A percentile compares a stretch with the other conserved stretches of the same genome.
Evolutionary conservation across 805 yeast genomes (phyloP).

Genomic region (Clavispora santaluciae): DNA sequence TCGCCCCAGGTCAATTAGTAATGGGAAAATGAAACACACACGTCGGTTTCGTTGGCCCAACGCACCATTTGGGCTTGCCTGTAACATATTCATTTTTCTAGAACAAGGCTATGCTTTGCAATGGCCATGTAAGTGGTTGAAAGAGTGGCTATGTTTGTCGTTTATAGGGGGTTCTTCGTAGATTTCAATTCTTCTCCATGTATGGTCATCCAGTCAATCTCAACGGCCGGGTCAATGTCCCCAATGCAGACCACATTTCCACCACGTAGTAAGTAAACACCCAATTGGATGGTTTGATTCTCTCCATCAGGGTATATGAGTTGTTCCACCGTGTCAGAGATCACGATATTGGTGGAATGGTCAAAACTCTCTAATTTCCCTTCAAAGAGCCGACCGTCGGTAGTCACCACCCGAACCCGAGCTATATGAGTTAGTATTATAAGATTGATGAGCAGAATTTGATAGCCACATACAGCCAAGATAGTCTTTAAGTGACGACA

Average conservation of each 20-base stretch:
- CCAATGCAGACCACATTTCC: constrained; percentile 57
- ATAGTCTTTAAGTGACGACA: constrained; percentile 31
- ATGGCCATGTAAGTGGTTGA: too few species aligned
- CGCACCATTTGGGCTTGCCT: too few species aligned
- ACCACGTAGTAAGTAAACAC: constrained; percentile 53
- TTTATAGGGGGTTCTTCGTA: constrained; percentile 36
- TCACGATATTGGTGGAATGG: constrained; percentile 55
- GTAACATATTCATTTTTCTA: too few species aligned
- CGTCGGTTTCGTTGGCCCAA: too few species aligned
- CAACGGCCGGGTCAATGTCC: constrained; percentile 41
- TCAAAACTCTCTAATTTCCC: constrained; percentile 55
- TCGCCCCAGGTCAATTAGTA: too few species aligned
- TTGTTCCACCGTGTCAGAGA: constrained; percentile 49
- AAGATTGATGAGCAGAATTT: not conserved
- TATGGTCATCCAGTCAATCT: constrained; percentile 38
- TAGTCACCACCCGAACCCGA: constrained; percentile 50
- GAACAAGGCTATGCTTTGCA: too few species aligned
- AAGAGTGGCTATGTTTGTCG: too few species aligned
- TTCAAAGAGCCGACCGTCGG: constrained; percentile 51
- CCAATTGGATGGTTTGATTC: constrained; percentile 40
- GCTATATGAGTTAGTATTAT: constrained; percentile 24
- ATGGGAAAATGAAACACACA: too few species aligned
- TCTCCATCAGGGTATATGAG: constrained; percentile 40
- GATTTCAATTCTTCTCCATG: constrained; percentile 30
- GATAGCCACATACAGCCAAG: constrained; percentile 28